These are phyloP conservation scores for Podila minutissima DNA, from an alignment of 192 early-diverging fungal species.

Conservation along the genomic window DNA sequence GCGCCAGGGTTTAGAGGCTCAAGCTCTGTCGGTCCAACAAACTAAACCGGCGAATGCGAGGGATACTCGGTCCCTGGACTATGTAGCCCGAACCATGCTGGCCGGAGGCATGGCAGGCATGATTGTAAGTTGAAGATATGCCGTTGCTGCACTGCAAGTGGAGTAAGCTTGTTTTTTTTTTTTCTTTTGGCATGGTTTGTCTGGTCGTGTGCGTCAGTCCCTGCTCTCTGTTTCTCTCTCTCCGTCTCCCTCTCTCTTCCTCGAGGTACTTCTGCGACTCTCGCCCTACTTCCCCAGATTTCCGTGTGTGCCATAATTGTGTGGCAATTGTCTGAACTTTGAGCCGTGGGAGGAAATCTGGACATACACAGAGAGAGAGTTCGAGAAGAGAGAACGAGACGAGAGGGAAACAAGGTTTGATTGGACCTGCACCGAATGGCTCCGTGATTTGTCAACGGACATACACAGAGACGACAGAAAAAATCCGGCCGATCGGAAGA, in stretches of 20 bases:
- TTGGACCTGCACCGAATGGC: not conserved
- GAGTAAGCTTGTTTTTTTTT: not conserved
- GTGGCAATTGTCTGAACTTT: not conserved
- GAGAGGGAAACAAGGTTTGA: conserved; percentile 1
- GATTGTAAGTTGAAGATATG: conserved; percentile 8
- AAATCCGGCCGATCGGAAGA: not conserved
- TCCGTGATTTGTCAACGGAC: not conserved
- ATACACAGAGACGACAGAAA: no score
- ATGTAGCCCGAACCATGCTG: conserved; percentile 25
- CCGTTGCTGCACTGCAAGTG: not conserved
- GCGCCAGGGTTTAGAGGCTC: not conserved
- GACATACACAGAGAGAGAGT: no score
- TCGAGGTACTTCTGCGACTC: not conserved
- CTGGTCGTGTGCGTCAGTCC: not conserved
- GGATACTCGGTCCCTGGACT: conserved; percentile 22
- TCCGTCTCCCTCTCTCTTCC: no score
- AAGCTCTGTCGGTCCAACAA: not conserved
- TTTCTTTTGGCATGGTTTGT: not conserved
- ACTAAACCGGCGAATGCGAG: not conserved
- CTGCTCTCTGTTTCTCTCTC: no score
- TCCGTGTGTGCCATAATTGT: not conserved
- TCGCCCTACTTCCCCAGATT: not conserved
- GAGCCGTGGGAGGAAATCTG: conserved; percentile 4
- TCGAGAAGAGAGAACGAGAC: not conserved
- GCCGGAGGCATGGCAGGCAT: conserved; percentile 28